These are phyloP conservation scores for Glebionis coronaria DNA, from an alignment of 129 eudicot genomes.

Conservation along the genomic window DNA sequence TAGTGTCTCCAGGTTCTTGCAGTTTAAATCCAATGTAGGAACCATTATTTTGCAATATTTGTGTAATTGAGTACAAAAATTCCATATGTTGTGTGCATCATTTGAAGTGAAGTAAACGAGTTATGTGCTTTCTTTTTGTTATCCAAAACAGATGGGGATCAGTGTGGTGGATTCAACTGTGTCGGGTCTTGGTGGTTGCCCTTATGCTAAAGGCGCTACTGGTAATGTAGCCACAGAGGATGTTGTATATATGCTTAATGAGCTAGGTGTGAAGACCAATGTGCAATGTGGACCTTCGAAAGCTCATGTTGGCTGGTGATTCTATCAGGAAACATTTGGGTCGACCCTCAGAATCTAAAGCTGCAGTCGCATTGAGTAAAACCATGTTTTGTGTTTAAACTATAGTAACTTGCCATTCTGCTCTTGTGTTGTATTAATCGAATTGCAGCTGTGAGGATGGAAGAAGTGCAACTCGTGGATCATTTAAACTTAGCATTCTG, in stretches of 20 bases:
- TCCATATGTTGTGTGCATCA: too few relatives aligned
- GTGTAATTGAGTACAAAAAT: too few relatives aligned
- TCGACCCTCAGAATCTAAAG: conserved; percentile 72
- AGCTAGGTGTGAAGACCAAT: conserved; percentile 72
- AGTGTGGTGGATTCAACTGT: conserved; percentile 82
- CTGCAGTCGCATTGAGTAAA: conserved; percentile 54
- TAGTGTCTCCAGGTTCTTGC: too few relatives aligned
- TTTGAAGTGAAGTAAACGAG: too few relatives aligned
- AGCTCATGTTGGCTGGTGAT: conserved; percentile 69
- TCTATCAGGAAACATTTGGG: conserved; percentile 71
- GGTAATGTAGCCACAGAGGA: conserved; percentile 95
- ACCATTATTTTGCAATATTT: too few relatives aligned
- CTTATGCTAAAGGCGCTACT: conserved; percentile 90
- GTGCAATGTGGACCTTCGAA: conserved; percentile 60
- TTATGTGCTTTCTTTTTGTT: neutral
- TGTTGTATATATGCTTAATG: conserved; percentile 88
- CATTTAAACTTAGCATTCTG: too few relatives aligned
- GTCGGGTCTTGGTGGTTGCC: conserved; percentile 93
- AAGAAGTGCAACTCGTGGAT: too few relatives aligned
- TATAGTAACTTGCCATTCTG: conserved; percentile 16
- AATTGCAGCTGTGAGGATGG: too few relatives aligned
- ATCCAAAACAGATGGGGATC: conserved; percentile 61
- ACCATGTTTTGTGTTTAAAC: conserved; percentile 43
- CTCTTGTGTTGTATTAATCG: too few relatives aligned
- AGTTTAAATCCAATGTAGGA: too few relatives aligned